Base-by-base conservation (phyloP, 78 protist species). In the Bigelowiella natans region DNA sequence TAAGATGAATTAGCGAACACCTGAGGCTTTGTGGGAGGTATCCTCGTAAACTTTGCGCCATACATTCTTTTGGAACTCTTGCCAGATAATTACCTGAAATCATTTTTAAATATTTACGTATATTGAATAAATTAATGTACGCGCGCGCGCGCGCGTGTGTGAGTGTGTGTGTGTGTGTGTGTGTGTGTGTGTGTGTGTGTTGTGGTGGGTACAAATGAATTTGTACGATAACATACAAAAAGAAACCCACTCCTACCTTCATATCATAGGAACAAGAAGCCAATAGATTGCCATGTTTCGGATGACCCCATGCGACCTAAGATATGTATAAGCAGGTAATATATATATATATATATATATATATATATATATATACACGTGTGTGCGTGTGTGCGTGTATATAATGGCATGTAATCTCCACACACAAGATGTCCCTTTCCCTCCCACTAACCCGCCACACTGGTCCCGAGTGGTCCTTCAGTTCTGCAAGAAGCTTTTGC, bases 281-380 rank as follows among this genome's bases (percentile, higher is more conserved):
- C 28, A 98, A 91, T n/a, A 97, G 40, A 91, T 36, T 93, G 37
- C 99, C 99, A 82, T 94, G 97, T 91, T 95, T 91, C 37, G 99
- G 99, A 89, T 97, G 98, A 0, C 98, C 99, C 99, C 99, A 98
- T 0, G 97, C 93, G 26, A 97, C 97, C 85, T 93, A 51, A 51
- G 34, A 51, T 18, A 18, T 51, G 73, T 51, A 7, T 7, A 51
- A 18, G 18, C 7, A 51, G 73, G 34, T 18, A 51, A 51, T 7
- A 51, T 26, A 51, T 51, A 18, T 51, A 18, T 26, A 51, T 51
- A 51, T 51, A 7, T 51, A 7, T 26, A 18, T 26, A 51, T 26
- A 51, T 51, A 51, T 51, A 26, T 18, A n/a, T n/a, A n/a, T n/a
- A n/a, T n/a, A n/a, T n/a, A n/a, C n/a, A n/a, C n/a, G n/a, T n/a